Percentiles rank a stretch among this genome's conserved stretches.
Evolutionary conservation across 306 rosid species (phyloP).

Genomic region (Ormosia emarginata): DNA sequence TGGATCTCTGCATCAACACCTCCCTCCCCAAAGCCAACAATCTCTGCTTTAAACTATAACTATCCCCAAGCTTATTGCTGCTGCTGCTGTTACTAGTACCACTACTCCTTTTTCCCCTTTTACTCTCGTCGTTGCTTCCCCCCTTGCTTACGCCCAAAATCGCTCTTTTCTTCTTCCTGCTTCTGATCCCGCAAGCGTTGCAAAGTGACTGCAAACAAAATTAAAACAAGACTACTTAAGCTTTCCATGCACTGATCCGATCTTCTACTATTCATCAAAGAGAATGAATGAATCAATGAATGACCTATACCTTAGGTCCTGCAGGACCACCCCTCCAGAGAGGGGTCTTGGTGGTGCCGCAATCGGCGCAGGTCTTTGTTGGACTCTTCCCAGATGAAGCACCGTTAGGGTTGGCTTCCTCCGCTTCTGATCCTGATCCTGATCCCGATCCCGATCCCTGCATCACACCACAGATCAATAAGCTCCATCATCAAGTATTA

Average conservation of each 20-base stretch:
- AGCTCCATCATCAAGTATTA: not conserved
- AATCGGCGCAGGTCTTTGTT: slow-evolving; percentile 88
- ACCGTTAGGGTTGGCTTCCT: slow-evolving; percentile 52
- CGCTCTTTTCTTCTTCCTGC: slow-evolving; percentile 93
- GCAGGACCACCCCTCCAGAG: slow-evolving; percentile 99
- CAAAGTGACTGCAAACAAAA: slow-evolving; percentile 62
- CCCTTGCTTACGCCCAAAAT: slow-evolving; percentile 68
- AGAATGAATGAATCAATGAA: not conserved
- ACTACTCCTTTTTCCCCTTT: slow-evolving; percentile 38
- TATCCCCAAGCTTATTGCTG: slow-evolving; percentile 42
- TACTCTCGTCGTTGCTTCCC: slow-evolving; percentile 45
- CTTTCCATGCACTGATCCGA: not conserved
- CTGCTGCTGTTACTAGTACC: not conserved
- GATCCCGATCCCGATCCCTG: slow-evolving; percentile 63
- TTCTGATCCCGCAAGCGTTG: slow-evolving; percentile 97
- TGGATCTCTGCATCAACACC: slow-evolving; percentile 78
- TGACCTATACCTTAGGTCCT: slow-evolving; percentile 69
- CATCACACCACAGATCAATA: not conserved
- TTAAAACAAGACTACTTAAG: not conserved
- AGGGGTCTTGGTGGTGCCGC: slow-evolving; percentile 92
- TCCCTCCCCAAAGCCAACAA: slow-evolving; percentile 63
- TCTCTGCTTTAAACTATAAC: slow-evolving; percentile 57
- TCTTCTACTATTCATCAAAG: not conserved
- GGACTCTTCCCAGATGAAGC: slow-evolving; percentile 50
- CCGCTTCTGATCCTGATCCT: slow-evolving; percentile 42